phyloP scores from a whole-genome alignment of 108 stramenopile genomes.

The Nitzschia inconspicua region DNA sequence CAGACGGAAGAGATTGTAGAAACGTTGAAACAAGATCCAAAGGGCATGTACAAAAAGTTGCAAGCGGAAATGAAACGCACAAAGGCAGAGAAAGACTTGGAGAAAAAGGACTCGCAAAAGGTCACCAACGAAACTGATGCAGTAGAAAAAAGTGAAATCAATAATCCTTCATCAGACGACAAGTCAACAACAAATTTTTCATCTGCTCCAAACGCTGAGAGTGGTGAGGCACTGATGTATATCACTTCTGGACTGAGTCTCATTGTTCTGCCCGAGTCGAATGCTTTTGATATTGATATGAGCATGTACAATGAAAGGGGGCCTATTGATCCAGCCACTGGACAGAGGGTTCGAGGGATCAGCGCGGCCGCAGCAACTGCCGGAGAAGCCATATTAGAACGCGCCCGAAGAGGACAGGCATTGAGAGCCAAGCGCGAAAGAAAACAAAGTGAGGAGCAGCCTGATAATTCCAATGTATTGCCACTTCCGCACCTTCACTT shows the following conservation, averaged over 20 bases:
- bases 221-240: conserved; percentile 53
- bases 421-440: conserved; percentile 36
- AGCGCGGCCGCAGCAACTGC: conserved; percentile 66
- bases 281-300: conserved; percentile 24
- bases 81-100: conserved; percentile 56
- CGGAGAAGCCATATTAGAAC: conserved; percentile 67
- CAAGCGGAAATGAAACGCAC: conserved; percentile 16
- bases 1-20: conserved; percentile 15
- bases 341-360: conserved; percentile 45
- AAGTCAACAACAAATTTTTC: not conserved
- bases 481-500: conserved; percentile 11
- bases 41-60: conserved; percentile 3
- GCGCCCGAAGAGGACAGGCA: conserved; percentile 43
- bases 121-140: not conserved
- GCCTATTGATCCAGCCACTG: conserved; percentile 49
- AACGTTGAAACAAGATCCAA: conserved; percentile 43
- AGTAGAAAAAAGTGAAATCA: not conserved
- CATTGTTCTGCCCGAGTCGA: conserved; percentile 60
- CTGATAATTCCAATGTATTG: no score
- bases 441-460: conserved; percentile 5
- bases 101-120: conserved; percentile 56
- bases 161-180: not conserved
- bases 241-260: conserved; percentile 59
- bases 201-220: conserved; percentile 34
- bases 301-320: conserved; percentile 31